Percentiles rank a stretch among this genome's conserved stretches.
Conservation (phyloP, 2,329 filamentous ascomycete genomes). For the Fusarium ambrosium region DNA sequence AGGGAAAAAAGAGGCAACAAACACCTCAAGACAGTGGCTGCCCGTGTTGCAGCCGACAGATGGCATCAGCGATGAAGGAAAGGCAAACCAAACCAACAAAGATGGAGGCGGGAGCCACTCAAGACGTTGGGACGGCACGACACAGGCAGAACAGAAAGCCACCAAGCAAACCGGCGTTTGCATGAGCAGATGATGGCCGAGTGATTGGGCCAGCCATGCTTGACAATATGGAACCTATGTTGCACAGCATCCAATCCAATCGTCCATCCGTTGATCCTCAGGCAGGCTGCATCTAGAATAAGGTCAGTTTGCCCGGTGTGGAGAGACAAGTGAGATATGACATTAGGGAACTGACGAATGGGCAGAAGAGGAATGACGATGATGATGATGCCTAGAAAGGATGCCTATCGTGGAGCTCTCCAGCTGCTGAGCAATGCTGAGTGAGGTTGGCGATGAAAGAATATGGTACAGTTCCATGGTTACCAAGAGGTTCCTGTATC, state of each 20-base stretch:
- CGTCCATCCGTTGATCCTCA: conserved; percentile 4
- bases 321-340: background rate
- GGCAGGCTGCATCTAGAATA: conserved; percentile 1
- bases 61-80: conserved; percentile 13
- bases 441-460: background rate
- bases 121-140: background rate
- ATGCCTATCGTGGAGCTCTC: background rate
- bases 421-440: background rate
- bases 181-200: background rate
- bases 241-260: conserved; percentile 4
- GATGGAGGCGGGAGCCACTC: background rate
- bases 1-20: background rate
- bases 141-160: conserved; percentile 4
- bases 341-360: background rate
- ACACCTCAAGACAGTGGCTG: conserved; percentile 15
- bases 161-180: background rate
- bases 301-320: background rate
- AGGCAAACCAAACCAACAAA: background rate
- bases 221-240: background rate
- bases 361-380: background rate
- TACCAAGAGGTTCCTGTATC: background rate
- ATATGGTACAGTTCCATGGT: background rate
- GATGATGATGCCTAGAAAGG: background rate
- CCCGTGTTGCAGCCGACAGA: conserved; percentile 6
- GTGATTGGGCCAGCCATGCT: conserved; percentile 1